Base-by-base conservation (phyloP, 2,329 filamentous ascomycete genomes). In the Ascochyta lentis region DNA sequence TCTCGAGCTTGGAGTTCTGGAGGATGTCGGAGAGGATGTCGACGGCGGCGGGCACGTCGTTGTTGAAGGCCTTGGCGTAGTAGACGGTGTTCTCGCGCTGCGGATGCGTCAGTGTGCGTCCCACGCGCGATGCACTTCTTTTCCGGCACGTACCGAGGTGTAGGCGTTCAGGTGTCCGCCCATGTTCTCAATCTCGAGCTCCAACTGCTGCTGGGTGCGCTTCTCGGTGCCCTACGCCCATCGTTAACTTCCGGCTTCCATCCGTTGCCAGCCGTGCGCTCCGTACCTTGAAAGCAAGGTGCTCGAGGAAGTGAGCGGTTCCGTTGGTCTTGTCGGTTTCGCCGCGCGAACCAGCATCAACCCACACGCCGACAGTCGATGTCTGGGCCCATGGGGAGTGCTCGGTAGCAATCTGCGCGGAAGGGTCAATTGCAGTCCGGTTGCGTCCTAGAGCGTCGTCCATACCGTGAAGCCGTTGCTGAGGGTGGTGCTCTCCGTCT, bases 161-260 rank as follows among this genome's bases (percentile, higher is more conserved):
- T 99, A 99, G 78, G 95, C 95, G 81, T 99, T 99, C 72, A 99
- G 86, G 83, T 99, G 95, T 65, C 92, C 95, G 78, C 95, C 95
- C 91, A 99, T 97, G 84, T 99, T 99, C 86, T 99, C 95, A 76
- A 99, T 98, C 84, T 99, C 95, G 65, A 99, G 89, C 84, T 99
- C 95, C 77, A 99, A 85, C 83, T 99, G 95, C 78, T 96, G 90
- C 81, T 99, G 95, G 65, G 90, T 92, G 80, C 95, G 88, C 84
- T 90, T 96, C 80, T 90, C 85, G 68, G 95, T 99, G 71, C 95
- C 95, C 93, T 93, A 56, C 29, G 29, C 62, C 41, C 43, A 53
- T 40, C 43, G 64, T 75, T 65, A 74, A 73, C 66, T 27, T 59
- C 47, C 44, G 23, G 51, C 49, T 24, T 15, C 12, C n/a, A 49